These are phyloP conservation scores for Psophocarpus tetragonolobus DNA, from an alignment of 306 rosid species.

Conservation along the genomic window DNA sequence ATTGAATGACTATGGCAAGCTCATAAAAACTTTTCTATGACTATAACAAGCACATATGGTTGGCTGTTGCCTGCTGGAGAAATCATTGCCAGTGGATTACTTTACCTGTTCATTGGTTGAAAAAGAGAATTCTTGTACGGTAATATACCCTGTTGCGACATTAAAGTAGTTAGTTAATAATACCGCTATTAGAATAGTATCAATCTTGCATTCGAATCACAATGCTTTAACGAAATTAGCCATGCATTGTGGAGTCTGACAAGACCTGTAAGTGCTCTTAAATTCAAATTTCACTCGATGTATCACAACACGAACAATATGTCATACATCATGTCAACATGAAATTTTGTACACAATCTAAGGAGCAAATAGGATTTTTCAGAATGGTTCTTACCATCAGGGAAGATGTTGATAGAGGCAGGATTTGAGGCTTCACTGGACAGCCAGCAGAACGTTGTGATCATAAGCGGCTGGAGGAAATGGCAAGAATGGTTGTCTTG, in stretches of 20 bases:
- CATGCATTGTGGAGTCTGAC: not conserved
- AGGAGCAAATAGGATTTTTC: not conserved
- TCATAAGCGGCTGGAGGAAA: not conserved
- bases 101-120: not conserved
- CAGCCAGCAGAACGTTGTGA: not conserved
- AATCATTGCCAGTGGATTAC: not conserved
- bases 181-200: not conserved
- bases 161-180: not conserved
- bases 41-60: not conserved
- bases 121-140: not conserved
- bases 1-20: constrained; percentile 23
- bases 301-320: not conserved
- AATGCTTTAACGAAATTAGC: not conserved
- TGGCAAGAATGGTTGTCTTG: not conserved
- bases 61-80: constrained; percentile 21
- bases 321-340: not conserved
- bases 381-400: not conserved
- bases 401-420: not conserved
- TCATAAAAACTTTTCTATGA: not conserved
- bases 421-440: not conserved
- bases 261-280: not conserved
- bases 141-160: not conserved
- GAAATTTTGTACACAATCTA: not conserved
- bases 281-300: not conserved
- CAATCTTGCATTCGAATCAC: not conserved